phyloP scores from a whole-genome alignment of 768 basidiomycete species.

The Polyporus arcularius region DNA sequence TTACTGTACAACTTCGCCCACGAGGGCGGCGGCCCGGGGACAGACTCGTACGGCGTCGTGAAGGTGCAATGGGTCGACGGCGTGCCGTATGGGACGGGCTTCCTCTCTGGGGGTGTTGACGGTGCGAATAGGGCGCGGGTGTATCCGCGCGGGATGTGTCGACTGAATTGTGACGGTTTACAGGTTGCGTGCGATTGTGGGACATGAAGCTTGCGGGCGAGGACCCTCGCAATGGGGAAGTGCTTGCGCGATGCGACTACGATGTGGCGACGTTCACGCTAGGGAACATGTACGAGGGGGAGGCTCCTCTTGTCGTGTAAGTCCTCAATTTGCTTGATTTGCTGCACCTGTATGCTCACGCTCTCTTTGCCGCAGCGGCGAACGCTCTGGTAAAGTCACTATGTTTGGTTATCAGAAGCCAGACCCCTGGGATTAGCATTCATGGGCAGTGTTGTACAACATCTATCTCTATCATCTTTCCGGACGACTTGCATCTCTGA shows the following conservation, averaged over 20 bases:
- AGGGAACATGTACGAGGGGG: conserved; percentile 53
- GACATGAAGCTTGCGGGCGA: conserved; percentile 47
- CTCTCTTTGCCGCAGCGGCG: conserved; percentile 1
- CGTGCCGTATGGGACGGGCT: conserved; percentile 39
- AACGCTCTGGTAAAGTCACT: conserved; percentile 19
- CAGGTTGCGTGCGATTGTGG: conserved; percentile 76
- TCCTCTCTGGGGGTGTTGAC: conserved; percentile 65
- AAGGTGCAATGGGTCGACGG: conserved; percentile 55
- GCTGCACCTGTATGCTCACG: not conserved
- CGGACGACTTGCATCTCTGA: no score
- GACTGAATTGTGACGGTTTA: conserved; percentile 4
- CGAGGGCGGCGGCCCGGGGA: conserved; percentile 22
- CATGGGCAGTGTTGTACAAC: no score
- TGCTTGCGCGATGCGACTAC: conserved; percentile 53
- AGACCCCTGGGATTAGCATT: no score
- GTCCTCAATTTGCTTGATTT: conserved; percentile 21
- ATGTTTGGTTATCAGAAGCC: not conserved
- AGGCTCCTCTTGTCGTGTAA: conserved; percentile 63
- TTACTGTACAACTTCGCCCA: conserved; percentile 54
- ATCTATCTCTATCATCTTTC: no score
- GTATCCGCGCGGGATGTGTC: not conserved
- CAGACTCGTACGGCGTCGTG: conserved; percentile 47
- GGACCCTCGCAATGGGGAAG: conserved; percentile 43
- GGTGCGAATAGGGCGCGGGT: conserved; percentile 41
- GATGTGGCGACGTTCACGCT: conserved; percentile 62